phyloP scores from a whole-genome alignment of 2,329 filamentous ascomycete genomes.

The Lachnellula occidentalis region DNA sequence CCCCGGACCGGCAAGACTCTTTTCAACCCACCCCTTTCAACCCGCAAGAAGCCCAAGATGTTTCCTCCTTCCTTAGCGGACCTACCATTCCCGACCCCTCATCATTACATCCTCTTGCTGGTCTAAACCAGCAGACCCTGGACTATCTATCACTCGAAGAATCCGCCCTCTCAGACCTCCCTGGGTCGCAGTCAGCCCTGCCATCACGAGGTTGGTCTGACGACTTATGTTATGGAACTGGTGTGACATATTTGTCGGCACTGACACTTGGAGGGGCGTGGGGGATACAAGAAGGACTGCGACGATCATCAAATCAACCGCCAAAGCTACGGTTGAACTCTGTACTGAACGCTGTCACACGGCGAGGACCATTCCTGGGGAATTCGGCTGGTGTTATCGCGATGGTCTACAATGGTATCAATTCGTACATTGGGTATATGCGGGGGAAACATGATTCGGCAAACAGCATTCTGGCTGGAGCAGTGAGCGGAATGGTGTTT shows the following conservation, averaged over 20 bases:
- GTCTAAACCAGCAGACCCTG: conserved; percentile 84
- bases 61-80: conserved; percentile 77
- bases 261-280: conserved; percentile 81
- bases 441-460: conserved; percentile 83
- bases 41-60: conserved; percentile 68
- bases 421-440: conserved; percentile 73
- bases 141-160: conserved; percentile 96
- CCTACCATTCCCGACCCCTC: conserved; percentile 79
- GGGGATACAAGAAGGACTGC: conserved; percentile 86
- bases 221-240: conserved; percentile 95
- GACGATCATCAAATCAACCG: conserved; percentile 71
- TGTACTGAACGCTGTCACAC: conserved; percentile 88
- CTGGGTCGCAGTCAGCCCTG: conserved; percentile 78
- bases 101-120: conserved; percentile 86
- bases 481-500: conserved; percentile 86
- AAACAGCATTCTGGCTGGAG: conserved; percentile 83
- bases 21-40: conserved; percentile 58
- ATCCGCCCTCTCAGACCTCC: conserved; percentile 77
- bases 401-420: conserved; percentile 92
- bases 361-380: conserved; percentile 88
- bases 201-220: conserved; percentile 97
- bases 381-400: conserved; percentile 95
- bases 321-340: conserved; percentile 92
- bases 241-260: conserved; percentile 86
- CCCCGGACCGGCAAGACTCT: conserved; percentile 31